These are phyloP conservation scores for Nicotiana knightiana DNA, from an alignment of 257 asterid species.

Conservation along the genomic window DNA sequence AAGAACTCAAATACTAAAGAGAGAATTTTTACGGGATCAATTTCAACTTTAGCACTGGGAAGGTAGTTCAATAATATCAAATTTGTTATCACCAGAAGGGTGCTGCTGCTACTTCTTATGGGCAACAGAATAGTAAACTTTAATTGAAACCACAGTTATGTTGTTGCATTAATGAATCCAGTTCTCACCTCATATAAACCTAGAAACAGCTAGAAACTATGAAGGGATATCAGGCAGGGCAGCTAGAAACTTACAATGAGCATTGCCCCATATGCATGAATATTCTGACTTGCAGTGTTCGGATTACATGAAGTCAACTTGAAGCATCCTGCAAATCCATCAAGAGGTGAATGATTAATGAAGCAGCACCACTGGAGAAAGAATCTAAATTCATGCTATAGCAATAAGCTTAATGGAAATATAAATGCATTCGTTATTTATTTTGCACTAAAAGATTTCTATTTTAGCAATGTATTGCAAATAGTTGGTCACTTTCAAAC, in stretches of 20 bases:
- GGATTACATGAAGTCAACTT: conserved; percentile 53
- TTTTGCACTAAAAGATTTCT: neutral
- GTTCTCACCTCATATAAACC: neutral
- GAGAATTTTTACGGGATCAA: neutral
- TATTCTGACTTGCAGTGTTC: conserved; percentile 45
- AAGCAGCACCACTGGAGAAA: conserved; percentile 7
- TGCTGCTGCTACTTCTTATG: neutral
- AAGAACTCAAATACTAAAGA: neutral
- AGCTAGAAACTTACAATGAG: conserved; percentile 15
- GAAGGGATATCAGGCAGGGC: conserved; percentile 5
- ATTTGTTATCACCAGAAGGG: neutral
- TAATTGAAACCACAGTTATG: neutral
- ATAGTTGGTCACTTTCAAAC: neutral
- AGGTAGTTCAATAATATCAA: conserved; percentile 1
- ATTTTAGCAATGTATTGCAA: neutral
- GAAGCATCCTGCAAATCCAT: conserved; percentile 23
- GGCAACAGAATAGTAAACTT: neutral
- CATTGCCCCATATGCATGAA: conserved; percentile 58
- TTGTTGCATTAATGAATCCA: neutral
- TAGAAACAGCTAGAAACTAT: neutral
- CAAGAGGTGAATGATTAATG: conserved; percentile 3
- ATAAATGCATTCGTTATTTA: neutral
- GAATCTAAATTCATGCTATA: neutral
- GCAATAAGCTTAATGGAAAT: conserved; percentile 6
- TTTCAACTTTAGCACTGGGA: neutral